Conservation (phyloP, 305 asterid genomes). For the Fraxinus velutina region DNA sequence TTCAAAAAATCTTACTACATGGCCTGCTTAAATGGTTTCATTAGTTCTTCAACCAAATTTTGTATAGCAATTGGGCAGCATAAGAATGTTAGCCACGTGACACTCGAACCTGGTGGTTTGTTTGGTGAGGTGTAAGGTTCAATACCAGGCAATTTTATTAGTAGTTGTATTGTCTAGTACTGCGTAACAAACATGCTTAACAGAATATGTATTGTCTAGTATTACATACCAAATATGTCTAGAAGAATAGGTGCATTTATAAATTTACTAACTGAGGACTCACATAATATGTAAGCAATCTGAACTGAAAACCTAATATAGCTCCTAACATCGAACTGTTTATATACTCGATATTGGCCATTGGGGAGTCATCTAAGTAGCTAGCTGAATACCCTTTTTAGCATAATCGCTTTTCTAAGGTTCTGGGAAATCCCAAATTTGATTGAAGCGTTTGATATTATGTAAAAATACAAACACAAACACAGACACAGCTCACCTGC, state of each 20-base stretch:
- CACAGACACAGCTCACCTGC: constrained; percentile 19
- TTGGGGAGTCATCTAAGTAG: background rate
- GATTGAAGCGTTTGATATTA: background rate
- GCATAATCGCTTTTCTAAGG: background rate
- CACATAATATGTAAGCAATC: background rate
- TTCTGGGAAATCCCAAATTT: background rate
- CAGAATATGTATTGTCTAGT: background rate
- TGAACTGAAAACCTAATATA: background rate
- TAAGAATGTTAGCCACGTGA: background rate
- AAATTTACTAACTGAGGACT: background rate
- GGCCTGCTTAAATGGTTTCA: background rate
- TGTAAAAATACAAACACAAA: background rate
- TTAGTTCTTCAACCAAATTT: background rate
- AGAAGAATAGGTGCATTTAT: background rate
- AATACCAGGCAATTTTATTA: background rate
- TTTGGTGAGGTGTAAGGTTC: background rate
- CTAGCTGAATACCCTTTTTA: background rate
- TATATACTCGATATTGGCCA: background rate
- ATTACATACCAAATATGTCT: background rate
- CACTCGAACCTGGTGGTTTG: background rate
- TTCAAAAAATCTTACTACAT: background rate
- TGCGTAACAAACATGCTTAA: background rate
- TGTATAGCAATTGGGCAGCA: background rate
- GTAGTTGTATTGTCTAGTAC: background rate
- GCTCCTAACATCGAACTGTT: background rate